phyloP scores from a whole-genome alignment of 2,329 filamentous ascomycete genomes.

The Cladophialophora chaetospira region DNA sequence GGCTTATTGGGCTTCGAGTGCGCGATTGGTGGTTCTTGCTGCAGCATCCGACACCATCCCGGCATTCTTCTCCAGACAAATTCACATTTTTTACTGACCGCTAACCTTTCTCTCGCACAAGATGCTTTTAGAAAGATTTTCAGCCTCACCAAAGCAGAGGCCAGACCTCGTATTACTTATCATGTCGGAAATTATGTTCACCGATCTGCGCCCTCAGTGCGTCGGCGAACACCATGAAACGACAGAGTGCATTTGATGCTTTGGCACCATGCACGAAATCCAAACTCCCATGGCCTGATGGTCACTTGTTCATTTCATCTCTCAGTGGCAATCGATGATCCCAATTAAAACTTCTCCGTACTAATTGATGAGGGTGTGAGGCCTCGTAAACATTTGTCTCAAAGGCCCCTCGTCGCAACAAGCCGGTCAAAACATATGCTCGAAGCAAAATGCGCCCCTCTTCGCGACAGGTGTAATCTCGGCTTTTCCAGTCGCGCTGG shows the following conservation, averaged over 20 bases:
- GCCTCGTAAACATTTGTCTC: too few relatives aligned
- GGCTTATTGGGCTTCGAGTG: slow-evolving; percentile 18
- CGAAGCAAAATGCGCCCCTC: background rate
- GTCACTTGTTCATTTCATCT: too few relatives aligned
- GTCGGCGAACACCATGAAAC: background rate
- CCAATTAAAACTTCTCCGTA: too few relatives aligned
- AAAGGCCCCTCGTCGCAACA: background rate
- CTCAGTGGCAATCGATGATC: too few relatives aligned
- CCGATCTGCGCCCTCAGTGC: background rate
- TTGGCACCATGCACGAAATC: too few relatives aligned
- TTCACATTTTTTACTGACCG: slow-evolving; percentile 4
- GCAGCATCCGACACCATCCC: slow-evolving; percentile 1
- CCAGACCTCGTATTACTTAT: slow-evolving; percentile 6
- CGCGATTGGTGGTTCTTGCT: slow-evolving; percentile 16
- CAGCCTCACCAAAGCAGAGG: slow-evolving; percentile 3
- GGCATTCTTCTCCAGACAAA: slow-evolving; percentile 5
- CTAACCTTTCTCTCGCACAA: too few relatives aligned
- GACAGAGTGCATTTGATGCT: background rate
- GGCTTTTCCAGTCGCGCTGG: slow-evolving; percentile 4
- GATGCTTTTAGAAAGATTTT: too few relatives aligned
- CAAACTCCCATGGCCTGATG: too few relatives aligned
- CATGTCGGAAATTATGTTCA: slow-evolving; percentile 8
- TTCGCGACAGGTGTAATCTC: slow-evolving; percentile 14
- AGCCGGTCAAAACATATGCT: background rate
- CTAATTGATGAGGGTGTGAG: too few relatives aligned